Evolutionary conservation across 371 early-diverging fungal genomes (phyloP), one percentile per base, ranked within the genome.

Genomic region (Apophysomyces elegans): DNA sequence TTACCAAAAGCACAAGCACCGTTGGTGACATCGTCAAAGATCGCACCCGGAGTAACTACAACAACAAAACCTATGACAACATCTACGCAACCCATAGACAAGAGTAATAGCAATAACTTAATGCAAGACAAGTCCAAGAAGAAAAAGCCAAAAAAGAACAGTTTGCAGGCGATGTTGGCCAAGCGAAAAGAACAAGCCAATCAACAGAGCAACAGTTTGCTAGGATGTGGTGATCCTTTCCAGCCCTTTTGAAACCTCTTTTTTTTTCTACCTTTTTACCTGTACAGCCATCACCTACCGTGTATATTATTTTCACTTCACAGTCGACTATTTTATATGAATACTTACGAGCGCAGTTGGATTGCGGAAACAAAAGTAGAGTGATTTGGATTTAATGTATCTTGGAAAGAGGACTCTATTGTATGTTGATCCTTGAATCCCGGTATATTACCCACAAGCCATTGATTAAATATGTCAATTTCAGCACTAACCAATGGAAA

Each of bases 121-220:
- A n/a, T 26, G 57, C 13, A 9, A 38, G 37, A 32, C 41, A 56
- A 14, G 26, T 45, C 13, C 41, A 64, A 70, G 59, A 81, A 76
- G 18, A 79, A 79, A 45, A 75, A 77, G 37, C 39, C 44, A 7
- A 79, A 78, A 56, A 82, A 82, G 75, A 82, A 79, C 61, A 74
- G 70, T 35, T 43, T 82, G 21, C 76, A 78, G 26, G 74, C 76
- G 9, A 54, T 82, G 56, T 39, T 78, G 21, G 69, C 72, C 8
- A 78, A 69, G 50, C 71, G 73, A 2, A 69, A 76, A 39, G 62
- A 75, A 38, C 58, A 67, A 44, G 64, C 38, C 59, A 57, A 37
- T 36, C 43, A 59, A 14, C 59, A 38, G 8, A 9, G 18, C 18
- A 36, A 47, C 35, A 41, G 46, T 26, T 45, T 45, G 12, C 58